Percentiles rank a stretch among this genome's conserved stretches.
Evolutionary conservation across 805 yeast species (phyloP).

Genomic region (Debaryomyces castellii): DNA sequence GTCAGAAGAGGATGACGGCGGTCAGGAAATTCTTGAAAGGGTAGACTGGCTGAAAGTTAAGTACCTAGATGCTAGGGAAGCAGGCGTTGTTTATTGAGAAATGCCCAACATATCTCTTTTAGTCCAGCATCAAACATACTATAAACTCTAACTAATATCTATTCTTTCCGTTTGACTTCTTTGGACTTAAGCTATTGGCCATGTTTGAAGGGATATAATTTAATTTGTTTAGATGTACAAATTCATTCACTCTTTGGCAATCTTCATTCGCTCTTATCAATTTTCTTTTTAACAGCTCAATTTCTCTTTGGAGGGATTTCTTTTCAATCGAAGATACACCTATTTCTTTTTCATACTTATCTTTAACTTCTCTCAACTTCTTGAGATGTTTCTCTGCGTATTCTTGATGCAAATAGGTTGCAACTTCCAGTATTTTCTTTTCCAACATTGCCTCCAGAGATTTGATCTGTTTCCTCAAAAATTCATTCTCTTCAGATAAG

Average conservation of each 20-base stretch:
- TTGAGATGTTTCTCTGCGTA: constrained; percentile 76
- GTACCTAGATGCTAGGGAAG: too few relatives aligned
- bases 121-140: too few relatives aligned
- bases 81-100: too few relatives aligned
- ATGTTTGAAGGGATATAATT: constrained; percentile 26
- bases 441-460: constrained; percentile 44
- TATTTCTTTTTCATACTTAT: constrained; percentile 31
- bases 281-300: constrained; percentile 46
- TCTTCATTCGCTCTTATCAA: constrained; percentile 37
- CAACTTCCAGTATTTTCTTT: constrained; percentile 56
- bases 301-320: constrained; percentile 47
- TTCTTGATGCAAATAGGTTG: constrained; percentile 69
- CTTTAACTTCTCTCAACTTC: constrained; percentile 58
- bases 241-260: constrained; percentile 38
- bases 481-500: constrained; percentile 10
- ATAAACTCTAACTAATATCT: not conserved
- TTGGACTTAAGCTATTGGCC: constrained; percentile 10
- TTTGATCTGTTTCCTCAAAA: constrained; percentile 6
- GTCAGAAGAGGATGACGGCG: too few relatives aligned
- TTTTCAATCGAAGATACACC: constrained; percentile 43
- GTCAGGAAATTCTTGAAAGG: too few relatives aligned
- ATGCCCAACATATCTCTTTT: too few relatives aligned
- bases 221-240: constrained; percentile 48
- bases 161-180: constrained; percentile 7
- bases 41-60: too few relatives aligned